Percentiles rank a stretch among this genome's conserved stretches.
Conservation (phyloP, 257 asterid species). For the Forsythia viridissima region DNA sequence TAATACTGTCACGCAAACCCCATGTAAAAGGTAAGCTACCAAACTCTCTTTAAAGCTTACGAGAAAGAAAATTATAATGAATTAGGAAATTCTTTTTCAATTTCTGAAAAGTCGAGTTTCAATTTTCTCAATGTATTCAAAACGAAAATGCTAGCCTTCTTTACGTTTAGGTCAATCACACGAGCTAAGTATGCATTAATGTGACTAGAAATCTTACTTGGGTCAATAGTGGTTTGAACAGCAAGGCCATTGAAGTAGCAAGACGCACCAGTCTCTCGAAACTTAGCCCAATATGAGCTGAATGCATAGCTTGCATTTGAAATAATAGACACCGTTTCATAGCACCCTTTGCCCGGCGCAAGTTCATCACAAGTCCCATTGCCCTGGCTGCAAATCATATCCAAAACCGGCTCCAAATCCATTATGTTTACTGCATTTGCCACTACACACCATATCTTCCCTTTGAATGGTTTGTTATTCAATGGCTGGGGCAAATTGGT, state of each 20-base stretch:
- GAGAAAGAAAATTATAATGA: no score
- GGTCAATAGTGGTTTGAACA: constrained; percentile 41
- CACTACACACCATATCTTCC: constrained; percentile 48
- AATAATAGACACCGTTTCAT: constrained; percentile 27
- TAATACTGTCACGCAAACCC: no score
- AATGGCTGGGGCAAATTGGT: constrained; percentile 23
- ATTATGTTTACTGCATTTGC: neutral
- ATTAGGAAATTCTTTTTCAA: no score
- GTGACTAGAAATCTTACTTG: constrained; percentile 27
- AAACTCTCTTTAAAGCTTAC: no score
- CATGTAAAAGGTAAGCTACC: no score
- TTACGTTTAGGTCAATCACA: no score
- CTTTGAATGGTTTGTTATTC: constrained; percentile 33
- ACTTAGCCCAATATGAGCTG: constrained; percentile 50
- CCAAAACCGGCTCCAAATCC: constrained; percentile 26
- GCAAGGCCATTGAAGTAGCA: constrained; percentile 61
- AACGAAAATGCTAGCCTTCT: no score
- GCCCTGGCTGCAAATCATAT: constrained; percentile 20
- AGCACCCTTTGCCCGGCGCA: constrained; percentile 34
- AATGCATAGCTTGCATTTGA: constrained; percentile 48
- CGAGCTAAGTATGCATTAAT: neutral
- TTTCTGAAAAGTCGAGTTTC: no score
- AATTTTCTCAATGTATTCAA: neutral
- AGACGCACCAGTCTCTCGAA: constrained; percentile 37
- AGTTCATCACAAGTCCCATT: constrained; percentile 35